Conservation (phyloP, 2,329 filamentous ascomycete species). For the Dryadomyces sulphureus region DNA sequence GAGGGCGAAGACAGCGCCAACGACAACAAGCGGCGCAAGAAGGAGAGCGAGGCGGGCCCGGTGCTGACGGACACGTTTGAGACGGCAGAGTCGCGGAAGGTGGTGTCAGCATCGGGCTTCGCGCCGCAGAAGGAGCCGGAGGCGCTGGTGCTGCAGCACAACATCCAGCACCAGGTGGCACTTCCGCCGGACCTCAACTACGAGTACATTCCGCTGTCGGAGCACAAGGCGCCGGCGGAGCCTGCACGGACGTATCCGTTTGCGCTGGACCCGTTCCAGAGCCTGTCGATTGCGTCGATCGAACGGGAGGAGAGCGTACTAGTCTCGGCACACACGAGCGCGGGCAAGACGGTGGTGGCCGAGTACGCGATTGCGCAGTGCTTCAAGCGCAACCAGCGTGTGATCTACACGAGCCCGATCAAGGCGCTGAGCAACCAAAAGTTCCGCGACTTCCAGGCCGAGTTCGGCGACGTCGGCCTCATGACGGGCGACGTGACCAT, state of each 20-base stretch:
- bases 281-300: constrained; percentile 85
- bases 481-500: constrained; percentile 99
- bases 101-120: constrained; percentile 63
- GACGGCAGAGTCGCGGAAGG: constrained; percentile 83
- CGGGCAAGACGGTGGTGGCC: constrained; percentile 94
- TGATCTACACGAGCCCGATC: constrained; percentile 98
- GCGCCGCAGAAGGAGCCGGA: constrained; percentile 46
- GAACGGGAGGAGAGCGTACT: constrained; percentile 92
- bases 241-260: constrained; percentile 79
- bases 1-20: constrained; percentile 23
- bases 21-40: constrained; percentile 30
- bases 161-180: constrained; percentile 96
- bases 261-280: constrained; percentile 93
- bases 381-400: constrained; percentile 89
- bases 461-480: constrained; percentile 91
- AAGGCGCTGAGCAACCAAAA: constrained; percentile 98
- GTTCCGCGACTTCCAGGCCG: constrained; percentile 87
- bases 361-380: constrained; percentile 98
- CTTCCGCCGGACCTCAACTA: constrained; percentile 88
- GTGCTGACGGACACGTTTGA: constrained; percentile 89
- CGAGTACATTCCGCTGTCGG: constrained; percentile 84
- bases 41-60: constrained; percentile 48
- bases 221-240: constrained; percentile 79
- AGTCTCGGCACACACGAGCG: constrained; percentile 93
- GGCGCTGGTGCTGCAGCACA: constrained; percentile 77